Base-by-base conservation (phyloP, 225 moss, liverwort and hornwort species). In the Takakia lepidozioides region DNA sequence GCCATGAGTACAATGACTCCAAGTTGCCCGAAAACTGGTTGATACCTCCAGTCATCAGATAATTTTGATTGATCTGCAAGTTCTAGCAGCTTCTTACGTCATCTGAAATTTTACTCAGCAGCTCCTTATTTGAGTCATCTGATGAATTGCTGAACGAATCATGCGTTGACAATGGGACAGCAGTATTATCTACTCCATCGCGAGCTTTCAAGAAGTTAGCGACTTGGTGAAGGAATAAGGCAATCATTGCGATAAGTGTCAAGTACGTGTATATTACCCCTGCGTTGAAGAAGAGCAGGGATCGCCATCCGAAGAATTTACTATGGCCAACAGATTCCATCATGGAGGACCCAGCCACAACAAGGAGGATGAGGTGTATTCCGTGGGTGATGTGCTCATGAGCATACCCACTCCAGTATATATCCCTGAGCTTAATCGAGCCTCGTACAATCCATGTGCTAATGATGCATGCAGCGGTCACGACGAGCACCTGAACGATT, bases 261-360 rank as follows among this genome's bases (percentile, higher is more conserved):
- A 4, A 28, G 15, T 48, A 14, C 19, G 48, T 48, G 11, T 48
- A 48, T 2, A 19, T 3, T 14, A 48, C 48, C 16, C 15, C 48
- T 3, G 27, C 10, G 16, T 48, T 48, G 51, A 35, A 52, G 11
- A 52, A 19, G 3, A 52, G 37, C 51, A 38, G 35, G 51, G 35
- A 52, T 23, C 51, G 21, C 51, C 51, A 52, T 15, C 51, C 37
- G 2, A 52, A 52, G 20, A 9, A 24, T 14, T 52, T 13, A 19
- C 51, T 52, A 4, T 52, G 51, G 51, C 51, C 51, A 38, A 52
- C 51, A 16, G 20, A 35, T 52, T 52, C 51, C 51, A 52, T 52
- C 37, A 52, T 38, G 51, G 22, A 29, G 5, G 38, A 52, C 2
- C 51, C 51, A 5, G 38, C 51, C 13, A 52, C 25, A 13, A 52